phyloP scores from a whole-genome alignment of 805 yeast genomes.

The Candida arabinofermentans region DNA sequence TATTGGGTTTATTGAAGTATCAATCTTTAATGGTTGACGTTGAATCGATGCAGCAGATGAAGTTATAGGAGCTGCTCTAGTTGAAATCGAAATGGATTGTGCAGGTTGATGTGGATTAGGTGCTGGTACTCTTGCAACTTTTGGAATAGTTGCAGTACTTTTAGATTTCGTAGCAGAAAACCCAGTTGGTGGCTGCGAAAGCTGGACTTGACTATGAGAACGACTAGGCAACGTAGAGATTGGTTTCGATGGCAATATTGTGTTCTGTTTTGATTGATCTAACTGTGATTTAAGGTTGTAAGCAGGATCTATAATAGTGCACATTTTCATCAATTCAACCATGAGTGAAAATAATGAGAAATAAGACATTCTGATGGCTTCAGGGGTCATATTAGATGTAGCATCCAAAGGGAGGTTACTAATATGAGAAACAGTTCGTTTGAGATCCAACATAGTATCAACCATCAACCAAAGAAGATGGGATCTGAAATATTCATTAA shows the following conservation, averaged over 20 bases:
- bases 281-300: conserved; percentile 1
- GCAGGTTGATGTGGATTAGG: conserved; percentile 19
- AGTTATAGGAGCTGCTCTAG: conserved; percentile 9
- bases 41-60: conserved; percentile 12
- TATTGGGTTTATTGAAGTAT: conserved; percentile 15
- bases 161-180: conserved; percentile 6
- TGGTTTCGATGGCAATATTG: neutral
- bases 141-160: conserved; percentile 11
- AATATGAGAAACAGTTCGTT: conserved; percentile 14
- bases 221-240: conserved; percentile 3
- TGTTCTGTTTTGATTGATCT: neutral
- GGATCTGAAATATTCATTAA: conserved; percentile 9
- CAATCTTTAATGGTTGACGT: conserved; percentile 25
- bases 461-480: conserved; percentile 17
- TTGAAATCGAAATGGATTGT: conserved; percentile 12
- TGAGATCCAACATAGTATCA: conserved; percentile 22
- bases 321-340: conserved; percentile 23
- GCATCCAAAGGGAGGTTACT: conserved; percentile 8
- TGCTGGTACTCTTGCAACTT: conserved; percentile 19
- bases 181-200: conserved; percentile 5
- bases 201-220: conserved; percentile 11
- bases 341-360: conserved; percentile 27
- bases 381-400: conserved; percentile 6
- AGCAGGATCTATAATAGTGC: conserved; percentile 24
- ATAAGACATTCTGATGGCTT: conserved; percentile 23